Conservation (phyloP, 176 grass and related monocot species). For the Carex littledalei region DNA sequence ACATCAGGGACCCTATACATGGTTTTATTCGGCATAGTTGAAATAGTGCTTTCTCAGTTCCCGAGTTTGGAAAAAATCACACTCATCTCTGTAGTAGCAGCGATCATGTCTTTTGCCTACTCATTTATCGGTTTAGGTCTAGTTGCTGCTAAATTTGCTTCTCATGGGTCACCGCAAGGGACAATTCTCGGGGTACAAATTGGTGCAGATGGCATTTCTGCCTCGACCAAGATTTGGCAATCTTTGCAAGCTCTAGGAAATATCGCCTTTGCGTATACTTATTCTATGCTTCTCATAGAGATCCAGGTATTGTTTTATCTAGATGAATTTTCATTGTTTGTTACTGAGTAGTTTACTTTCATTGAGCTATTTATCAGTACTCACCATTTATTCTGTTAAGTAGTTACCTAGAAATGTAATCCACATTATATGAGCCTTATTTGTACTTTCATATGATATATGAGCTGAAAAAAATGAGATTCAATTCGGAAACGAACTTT, state of each 20-base stretch:
- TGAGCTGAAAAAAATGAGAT: background rate
- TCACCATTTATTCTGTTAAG: background rate
- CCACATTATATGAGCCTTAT: background rate
- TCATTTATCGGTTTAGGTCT: conserved; percentile 59
- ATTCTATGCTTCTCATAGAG: conserved; percentile 92
- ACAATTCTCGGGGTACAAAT: conserved; percentile 60
- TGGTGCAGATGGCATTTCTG: conserved; percentile 43
- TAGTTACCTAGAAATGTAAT: background rate
- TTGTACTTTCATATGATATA: background rate
- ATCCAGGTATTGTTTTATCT: conserved; percentile 42
- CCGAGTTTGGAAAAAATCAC: conserved; percentile 91
- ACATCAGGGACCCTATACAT: conserved; percentile 83
- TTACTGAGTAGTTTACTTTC: background rate
- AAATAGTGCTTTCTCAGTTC: conserved; percentile 69
- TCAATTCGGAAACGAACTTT: background rate
- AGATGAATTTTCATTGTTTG: background rate
- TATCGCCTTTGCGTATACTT: conserved; percentile 94
- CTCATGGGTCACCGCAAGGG: conserved; percentile 40
- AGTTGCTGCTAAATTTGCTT: conserved; percentile 52
- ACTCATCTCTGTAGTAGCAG: conserved; percentile 62
- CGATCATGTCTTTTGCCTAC: conserved; percentile 89
- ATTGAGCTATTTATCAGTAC: background rate
- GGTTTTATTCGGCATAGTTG: conserved; percentile 56
- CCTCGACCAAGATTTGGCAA: conserved; percentile 62
- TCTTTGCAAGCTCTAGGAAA: conserved; percentile 85